Percentiles rank a stretch among this genome's conserved stretches.
Evolutionary conservation across 2,329 filamentous ascomycete genomes (phyloP).

Genomic region (Gremmenia infestans): DNA sequence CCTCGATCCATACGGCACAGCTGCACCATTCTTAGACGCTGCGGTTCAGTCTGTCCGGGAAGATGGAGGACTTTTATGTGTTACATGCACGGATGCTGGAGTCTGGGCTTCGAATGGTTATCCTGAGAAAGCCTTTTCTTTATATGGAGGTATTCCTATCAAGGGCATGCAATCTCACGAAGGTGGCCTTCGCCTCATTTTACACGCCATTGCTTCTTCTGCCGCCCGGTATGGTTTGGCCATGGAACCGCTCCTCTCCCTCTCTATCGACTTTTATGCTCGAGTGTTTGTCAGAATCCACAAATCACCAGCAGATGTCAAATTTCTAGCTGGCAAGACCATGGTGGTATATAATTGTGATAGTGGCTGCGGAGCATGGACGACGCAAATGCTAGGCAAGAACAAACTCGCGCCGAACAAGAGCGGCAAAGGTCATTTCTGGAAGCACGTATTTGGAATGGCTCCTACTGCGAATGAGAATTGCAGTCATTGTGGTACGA

Average conservation of each 20-base stretch:
- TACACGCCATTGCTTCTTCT: conserved; percentile 74
- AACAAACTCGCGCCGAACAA: conserved; percentile 65
- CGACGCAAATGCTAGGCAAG: conserved; percentile 71
- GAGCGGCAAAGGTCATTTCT: conserved; percentile 63
- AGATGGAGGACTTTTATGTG: conserved; percentile 85
- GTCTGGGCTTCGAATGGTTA: conserved; percentile 95
- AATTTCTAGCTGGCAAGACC: conserved; percentile 83
- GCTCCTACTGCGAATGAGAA: conserved; percentile 60
- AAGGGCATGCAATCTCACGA: conserved; percentile 87
- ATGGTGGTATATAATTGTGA: conserved; percentile 95
- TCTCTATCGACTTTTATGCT: conserved; percentile 95
- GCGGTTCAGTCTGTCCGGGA: conserved; percentile 78
- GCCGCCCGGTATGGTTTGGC: conserved; percentile 81
- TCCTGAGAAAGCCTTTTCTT: conserved; percentile 84
- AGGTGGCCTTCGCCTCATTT: conserved; percentile 77
- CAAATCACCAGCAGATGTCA: conserved; percentile 78
- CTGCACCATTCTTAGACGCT: conserved; percentile 85
- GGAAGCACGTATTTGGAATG: conserved; percentile 72
- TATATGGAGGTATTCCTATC: conserved; percentile 87
- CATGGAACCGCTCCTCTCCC: conserved; percentile 84
- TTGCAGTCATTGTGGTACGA: conserved; percentile 81
- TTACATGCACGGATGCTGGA: conserved; percentile 94
- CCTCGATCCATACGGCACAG: conserved; percentile 92
- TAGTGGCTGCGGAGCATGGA: conserved; percentile 85
- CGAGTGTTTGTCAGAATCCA: conserved; percentile 81